A percentile compares a stretch with the other conserved stretches of the same genome.
Evolutionary conservation across 345 rosid genomes (phyloP).

Genomic region (Ceriops decandra): DNA sequence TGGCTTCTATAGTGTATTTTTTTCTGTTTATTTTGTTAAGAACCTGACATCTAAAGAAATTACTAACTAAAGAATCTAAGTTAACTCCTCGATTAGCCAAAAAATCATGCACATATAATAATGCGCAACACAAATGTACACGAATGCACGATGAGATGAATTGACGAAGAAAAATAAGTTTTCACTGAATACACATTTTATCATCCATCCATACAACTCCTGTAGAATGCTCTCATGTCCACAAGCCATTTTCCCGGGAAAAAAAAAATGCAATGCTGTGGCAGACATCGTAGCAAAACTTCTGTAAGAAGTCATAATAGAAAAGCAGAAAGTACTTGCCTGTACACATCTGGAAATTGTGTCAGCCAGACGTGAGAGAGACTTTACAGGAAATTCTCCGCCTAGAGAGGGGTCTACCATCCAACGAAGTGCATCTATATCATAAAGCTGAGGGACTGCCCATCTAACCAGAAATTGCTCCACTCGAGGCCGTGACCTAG

Average conservation of each 20-base stretch:
- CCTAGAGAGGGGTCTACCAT: constrained; percentile 81
- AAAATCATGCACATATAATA: no score
- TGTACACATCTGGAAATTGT: constrained; percentile 85
- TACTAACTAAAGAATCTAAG: no score
- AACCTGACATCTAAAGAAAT: no score
- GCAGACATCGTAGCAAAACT: neutral
- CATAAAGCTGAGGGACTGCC: constrained; percentile 87
- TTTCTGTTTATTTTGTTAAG: no score
- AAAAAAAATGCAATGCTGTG: no score
- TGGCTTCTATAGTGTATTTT: no score
- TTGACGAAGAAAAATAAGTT: no score
- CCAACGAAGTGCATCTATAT: constrained; percentile 70
- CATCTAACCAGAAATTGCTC: constrained; percentile 85
- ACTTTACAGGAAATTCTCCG: constrained; percentile 65
- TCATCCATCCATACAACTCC: no score
- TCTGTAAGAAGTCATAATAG: neutral
- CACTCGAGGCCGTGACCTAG: constrained; percentile 66
- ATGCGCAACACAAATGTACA: no score
- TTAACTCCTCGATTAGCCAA: no score
- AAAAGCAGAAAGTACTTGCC: constrained; percentile 31
- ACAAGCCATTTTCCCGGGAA: neutral
- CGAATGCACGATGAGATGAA: no score
- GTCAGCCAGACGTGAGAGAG: constrained; percentile 88
- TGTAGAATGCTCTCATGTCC: neutral
- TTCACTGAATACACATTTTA: no score